phyloP scores from a whole-genome alignment of 345 rosid species.

The Eucalyptus sp. region DNA sequence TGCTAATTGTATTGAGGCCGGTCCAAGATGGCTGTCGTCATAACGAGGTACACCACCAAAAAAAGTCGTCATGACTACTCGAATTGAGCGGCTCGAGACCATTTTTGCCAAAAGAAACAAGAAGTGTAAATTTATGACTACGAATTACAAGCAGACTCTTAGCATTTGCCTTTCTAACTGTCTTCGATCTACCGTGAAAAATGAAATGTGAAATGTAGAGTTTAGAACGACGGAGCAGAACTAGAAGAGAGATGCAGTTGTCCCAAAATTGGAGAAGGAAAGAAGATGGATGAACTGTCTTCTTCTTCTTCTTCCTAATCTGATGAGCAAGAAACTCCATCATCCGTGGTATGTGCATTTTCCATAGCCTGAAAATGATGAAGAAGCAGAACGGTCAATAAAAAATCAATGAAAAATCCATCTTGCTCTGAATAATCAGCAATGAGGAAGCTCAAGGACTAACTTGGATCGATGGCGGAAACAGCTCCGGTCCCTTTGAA shows the following conservation, averaged over 20 bases:
- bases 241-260: background rate
- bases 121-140: background rate
- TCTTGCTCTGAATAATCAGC: background rate
- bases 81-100: background rate
- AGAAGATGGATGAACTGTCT: background rate
- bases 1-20: background rate
- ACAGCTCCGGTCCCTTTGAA: slow-evolving; percentile 45
- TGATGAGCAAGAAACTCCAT: background rate
- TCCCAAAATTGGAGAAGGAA: background rate
- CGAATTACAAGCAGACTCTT: background rate
- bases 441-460: background rate
- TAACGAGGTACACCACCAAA: background rate
- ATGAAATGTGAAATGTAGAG: background rate
- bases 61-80: background rate
- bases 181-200: background rate
- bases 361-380: slow-evolving; percentile 30
- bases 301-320: background rate
- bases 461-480: slow-evolving; percentile 43
- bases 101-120: background rate
- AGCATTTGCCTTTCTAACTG: background rate
- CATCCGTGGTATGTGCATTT: slow-evolving; percentile 25
- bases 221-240: background rate
- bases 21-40: background rate
- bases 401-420: background rate
- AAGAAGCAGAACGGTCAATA: background rate